phyloP scores from a whole-genome alignment of 129 eudicot genomes.

The Solidago caesia region DNA sequence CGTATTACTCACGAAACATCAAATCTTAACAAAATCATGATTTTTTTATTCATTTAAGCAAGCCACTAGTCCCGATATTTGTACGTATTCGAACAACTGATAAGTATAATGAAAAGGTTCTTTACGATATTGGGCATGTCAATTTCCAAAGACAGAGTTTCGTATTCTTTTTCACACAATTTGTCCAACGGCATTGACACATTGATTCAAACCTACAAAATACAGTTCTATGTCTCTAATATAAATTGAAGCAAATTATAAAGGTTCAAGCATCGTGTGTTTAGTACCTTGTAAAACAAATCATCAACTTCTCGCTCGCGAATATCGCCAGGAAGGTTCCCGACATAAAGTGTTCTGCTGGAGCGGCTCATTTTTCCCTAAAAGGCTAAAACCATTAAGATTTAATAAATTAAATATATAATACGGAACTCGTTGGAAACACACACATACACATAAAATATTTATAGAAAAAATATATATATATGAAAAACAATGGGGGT shows the following conservation, averaged over 20 bases:
- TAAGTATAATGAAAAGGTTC: neutral
- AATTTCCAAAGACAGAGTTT: too few species aligned
- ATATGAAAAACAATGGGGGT: neutral
- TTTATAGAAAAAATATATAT: neutral
- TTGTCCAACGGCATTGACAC: too few species aligned
- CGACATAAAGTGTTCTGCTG: constrained; percentile 76
- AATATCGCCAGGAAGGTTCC: constrained; percentile 87
- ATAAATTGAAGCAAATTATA: neutral
- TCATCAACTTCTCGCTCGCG: constrained; percentile 92
- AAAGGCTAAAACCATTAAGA: neutral
- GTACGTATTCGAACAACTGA: neutral
- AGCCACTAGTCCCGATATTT: neutral
- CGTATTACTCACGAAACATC: neutral
- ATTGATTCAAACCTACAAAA: too few species aligned
- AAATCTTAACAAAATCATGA: neutral
- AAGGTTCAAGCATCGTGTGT: too few species aligned
- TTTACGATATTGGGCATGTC: too few species aligned
- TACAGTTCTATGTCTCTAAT: too few species aligned
- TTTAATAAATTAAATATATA: too few species aligned
- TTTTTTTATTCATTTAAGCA: neutral
- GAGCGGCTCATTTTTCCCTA: constrained; percentile 70
- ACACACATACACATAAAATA: neutral
- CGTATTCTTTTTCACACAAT: too few species aligned
- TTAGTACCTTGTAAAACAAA: constrained; percentile 73
- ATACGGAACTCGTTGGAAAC: too few species aligned